Evolutionary conservation across 192 early-diverging fungal genomes (phyloP).

Genomic region (Umbelopsis ramanniana): DNA sequence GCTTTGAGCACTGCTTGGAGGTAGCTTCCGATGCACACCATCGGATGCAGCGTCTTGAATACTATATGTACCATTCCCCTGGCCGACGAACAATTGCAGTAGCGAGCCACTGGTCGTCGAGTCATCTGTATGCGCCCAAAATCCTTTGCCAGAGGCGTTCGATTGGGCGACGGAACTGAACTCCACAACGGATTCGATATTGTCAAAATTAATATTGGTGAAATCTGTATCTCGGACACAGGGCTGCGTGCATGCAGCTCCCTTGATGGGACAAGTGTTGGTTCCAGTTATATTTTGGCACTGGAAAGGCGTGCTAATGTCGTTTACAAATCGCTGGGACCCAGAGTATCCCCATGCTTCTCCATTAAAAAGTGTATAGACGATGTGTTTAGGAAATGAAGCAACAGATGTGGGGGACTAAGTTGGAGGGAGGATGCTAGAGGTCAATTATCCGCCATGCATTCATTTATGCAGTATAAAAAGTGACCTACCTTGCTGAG

Average conservation of each 20-base stretch:
- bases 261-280: constrained; percentile 31
- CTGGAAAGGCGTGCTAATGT: constrained; percentile 58
- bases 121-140: constrained; percentile 54
- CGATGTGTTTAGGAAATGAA: constrained; percentile 64
- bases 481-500: constrained; percentile 58
- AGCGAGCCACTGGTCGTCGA: constrained; percentile 8
- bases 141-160: constrained; percentile 17
- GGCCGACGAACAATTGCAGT: constrained; percentile 15
- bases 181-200: constrained; percentile 75
- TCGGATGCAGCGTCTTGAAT: constrained; percentile 52
- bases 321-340: constrained; percentile 82
- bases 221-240: constrained; percentile 70
- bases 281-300: constrained; percentile 53
- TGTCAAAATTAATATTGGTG: constrained; percentile 62
- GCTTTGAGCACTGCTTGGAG: constrained; percentile 73
- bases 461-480: not conserved
- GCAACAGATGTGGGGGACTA: constrained; percentile 50
- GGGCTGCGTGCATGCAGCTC: constrained; percentile 62
- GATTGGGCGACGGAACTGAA: constrained; percentile 60
- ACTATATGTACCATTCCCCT: not conserved
- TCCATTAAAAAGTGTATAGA: constrained; percentile 76
- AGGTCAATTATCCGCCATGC: not conserved
- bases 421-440: no score
- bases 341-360: constrained; percentile 80
- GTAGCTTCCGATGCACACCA: constrained; percentile 53